These are phyloP conservation scores for Pseudogymnoascus sp. DNA, from an alignment of 2,329 filamentous ascomycete species.

Conservation along the genomic window DNA sequence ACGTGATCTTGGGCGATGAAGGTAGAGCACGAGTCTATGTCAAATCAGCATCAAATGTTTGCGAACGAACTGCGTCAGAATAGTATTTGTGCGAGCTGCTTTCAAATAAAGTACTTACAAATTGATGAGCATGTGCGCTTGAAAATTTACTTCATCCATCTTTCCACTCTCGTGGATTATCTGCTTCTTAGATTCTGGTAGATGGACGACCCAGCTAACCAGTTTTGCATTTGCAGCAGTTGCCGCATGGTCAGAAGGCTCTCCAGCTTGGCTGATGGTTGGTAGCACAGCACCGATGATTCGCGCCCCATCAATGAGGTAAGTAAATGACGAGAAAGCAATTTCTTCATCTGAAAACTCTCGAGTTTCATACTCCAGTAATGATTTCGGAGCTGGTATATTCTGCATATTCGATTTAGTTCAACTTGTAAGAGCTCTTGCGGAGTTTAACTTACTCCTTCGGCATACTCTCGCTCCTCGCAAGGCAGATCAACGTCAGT, in stretches of 20 bases:
- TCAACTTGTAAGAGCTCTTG: too few relatives aligned
- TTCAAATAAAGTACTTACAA: too few relatives aligned
- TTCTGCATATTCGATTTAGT: slow-evolving; percentile 27
- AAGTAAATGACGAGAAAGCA: slow-evolving; percentile 58
- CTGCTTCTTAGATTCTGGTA: slow-evolving; percentile 33
- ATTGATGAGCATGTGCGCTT: too few relatives aligned
- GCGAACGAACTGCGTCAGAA: too few relatives aligned
- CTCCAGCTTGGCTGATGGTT: slow-evolving; percentile 34
- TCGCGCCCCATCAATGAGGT: slow-evolving; percentile 57
- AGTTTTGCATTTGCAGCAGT: slow-evolving; percentile 20
- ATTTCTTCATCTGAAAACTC: slow-evolving; percentile 49
- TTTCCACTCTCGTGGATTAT: slow-evolving; percentile 27
- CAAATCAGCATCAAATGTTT: too few relatives aligned
- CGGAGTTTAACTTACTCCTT: slow-evolving; percentile 27
- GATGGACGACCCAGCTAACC: slow-evolving; percentile 31
- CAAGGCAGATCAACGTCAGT: slow-evolving; percentile 56
- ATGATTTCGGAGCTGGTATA: slow-evolving; percentile 37
- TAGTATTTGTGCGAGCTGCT: too few relatives aligned
- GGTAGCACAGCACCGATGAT: slow-evolving; percentile 49
- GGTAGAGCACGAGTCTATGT: too few relatives aligned
- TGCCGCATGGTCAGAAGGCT: slow-evolving; percentile 33
- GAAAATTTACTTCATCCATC: too few relatives aligned
- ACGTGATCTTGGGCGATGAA: too few relatives aligned
- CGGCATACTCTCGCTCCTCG: slow-evolving; percentile 50
- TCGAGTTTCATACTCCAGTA: slow-evolving; percentile 55